These are phyloP conservation scores for Microcos paniculata DNA, from an alignment of 345 rosid species.

Conservation along the genomic window DNA sequence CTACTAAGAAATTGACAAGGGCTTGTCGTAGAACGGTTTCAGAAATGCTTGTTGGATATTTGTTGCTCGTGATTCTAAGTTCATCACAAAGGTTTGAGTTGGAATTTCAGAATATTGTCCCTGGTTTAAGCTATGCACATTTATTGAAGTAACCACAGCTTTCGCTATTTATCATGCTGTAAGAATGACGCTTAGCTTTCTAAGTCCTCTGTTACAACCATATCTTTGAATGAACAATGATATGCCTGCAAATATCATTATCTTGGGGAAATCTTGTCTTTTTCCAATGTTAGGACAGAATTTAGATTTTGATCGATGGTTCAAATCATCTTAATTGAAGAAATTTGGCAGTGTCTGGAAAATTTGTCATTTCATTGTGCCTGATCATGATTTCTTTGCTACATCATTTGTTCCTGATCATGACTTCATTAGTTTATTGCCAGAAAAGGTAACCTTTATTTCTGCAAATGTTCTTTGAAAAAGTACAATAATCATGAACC, in stretches of 20 bases:
- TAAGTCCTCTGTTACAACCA: no score
- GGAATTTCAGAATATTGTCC: no score
- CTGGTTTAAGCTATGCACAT: no score
- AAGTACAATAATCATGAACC: neutral
- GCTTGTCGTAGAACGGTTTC: neutral
- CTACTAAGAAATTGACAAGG: neutral
- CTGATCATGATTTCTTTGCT: neutral
- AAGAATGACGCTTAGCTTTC: no score
- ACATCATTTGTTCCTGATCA: neutral
- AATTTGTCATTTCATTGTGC: neutral
- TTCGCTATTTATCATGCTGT: no score
- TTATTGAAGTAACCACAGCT: no score
- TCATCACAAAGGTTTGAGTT: no score
- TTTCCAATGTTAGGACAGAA: no score
- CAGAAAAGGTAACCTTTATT: neutral
- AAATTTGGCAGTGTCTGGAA: neutral
- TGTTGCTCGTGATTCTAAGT: no score
- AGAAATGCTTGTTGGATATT: neutral
- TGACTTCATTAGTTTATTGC: neutral
- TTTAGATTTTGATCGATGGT: neutral
- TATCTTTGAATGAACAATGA: no score
- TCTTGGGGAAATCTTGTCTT: no score
- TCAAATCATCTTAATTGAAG: neutral
- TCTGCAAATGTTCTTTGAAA: neutral
- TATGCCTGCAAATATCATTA: no score